These are phyloP conservation scores for Aspergillus sp. DNA, from an alignment of 2,329 filamentous ascomycete genomes.

Conservation along the genomic window DNA sequence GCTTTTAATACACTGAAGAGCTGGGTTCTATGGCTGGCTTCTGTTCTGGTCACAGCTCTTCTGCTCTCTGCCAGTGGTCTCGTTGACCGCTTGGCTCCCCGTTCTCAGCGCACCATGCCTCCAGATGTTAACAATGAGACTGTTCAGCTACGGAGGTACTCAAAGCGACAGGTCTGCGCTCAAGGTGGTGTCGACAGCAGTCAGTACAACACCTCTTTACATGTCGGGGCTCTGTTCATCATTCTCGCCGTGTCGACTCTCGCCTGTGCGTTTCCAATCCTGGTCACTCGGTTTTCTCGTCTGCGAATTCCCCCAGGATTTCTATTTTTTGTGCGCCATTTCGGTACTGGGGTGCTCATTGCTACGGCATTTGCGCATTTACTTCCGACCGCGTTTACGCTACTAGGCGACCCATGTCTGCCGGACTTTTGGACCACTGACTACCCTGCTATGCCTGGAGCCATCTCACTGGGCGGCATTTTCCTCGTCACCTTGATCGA, in stretches of 20 bases:
- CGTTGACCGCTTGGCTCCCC: constrained; percentile 8
- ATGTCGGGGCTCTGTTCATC: constrained; percentile 64
- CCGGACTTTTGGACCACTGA: constrained; percentile 46
- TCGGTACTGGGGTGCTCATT: constrained; percentile 81
- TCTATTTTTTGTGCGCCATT: constrained; percentile 60
- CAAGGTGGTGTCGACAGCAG: constrained; percentile 22
- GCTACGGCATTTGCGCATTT: constrained; percentile 83
- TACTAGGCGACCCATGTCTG: constrained; percentile 52
- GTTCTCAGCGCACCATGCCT: not conserved
- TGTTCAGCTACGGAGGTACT: not conserved
- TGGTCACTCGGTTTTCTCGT: constrained; percentile 60
- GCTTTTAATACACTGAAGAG: constrained; percentile 18
- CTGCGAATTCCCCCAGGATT: constrained; percentile 55
- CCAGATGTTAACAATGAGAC: not conserved
- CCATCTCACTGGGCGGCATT: constrained; percentile 47
- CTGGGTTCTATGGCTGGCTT: constrained; percentile 28
- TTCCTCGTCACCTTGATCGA: constrained; percentile 54
- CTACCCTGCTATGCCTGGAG: constrained; percentile 50
- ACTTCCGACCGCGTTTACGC: constrained; percentile 63
- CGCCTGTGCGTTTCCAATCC: constrained; percentile 67
- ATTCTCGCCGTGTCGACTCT: constrained; percentile 55
- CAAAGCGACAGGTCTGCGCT: constrained; percentile 26
- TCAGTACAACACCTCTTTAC: constrained; percentile 62
- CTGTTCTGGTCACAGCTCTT: constrained; percentile 23
- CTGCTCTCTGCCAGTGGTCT: constrained; percentile 24